These are phyloP conservation scores for Marasmius tenuissimus DNA, from an alignment of 1,284 basidiomycete species.

Conservation along the genomic window DNA sequence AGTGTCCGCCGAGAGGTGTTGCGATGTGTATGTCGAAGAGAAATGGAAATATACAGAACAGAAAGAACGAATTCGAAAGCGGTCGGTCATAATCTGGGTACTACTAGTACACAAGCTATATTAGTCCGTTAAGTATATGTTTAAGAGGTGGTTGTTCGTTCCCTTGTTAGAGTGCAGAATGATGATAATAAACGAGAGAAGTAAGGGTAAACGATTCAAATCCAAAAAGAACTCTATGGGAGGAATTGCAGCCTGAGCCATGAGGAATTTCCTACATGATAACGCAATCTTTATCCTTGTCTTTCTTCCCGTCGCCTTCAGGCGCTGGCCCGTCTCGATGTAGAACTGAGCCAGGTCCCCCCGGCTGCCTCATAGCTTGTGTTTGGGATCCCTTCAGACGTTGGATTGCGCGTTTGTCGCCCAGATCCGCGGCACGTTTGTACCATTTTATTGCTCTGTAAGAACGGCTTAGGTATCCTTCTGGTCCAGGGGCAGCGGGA, in stretches of 20 bases:
- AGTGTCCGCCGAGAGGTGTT: background rate
- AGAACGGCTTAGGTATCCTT: slow-evolving; percentile 3
- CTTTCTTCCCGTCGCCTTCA: slow-evolving; percentile 37
- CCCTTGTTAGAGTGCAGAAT: background rate
- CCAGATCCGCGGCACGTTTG: slow-evolving; percentile 88
- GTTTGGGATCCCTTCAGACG: slow-evolving; percentile 72
- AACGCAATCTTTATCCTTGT: slow-evolving; percentile 76
- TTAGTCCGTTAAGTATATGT: background rate
- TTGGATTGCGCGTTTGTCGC: slow-evolving; percentile 91
- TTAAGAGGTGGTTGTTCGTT: background rate
- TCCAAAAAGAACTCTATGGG: background rate
- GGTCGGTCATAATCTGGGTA: background rate
- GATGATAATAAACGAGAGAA: background rate
- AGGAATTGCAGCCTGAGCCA: background rate
- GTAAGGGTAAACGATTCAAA: background rate
- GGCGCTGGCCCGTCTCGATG: slow-evolving; percentile 47
- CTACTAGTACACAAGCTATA: background rate
- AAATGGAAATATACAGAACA: background rate
- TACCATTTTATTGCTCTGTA: slow-evolving; percentile 80
- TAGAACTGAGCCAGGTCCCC: slow-evolving; percentile 59
- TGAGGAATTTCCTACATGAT: slow-evolving; percentile 63
- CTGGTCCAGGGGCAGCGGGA: slow-evolving; percentile 5
- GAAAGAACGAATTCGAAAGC: background rate
- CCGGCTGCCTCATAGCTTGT: slow-evolving; percentile 54
- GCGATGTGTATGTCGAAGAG: background rate